Conservation (phyloP, 768 basidiomycete genomes). For the Auricularia sp. region DNA sequence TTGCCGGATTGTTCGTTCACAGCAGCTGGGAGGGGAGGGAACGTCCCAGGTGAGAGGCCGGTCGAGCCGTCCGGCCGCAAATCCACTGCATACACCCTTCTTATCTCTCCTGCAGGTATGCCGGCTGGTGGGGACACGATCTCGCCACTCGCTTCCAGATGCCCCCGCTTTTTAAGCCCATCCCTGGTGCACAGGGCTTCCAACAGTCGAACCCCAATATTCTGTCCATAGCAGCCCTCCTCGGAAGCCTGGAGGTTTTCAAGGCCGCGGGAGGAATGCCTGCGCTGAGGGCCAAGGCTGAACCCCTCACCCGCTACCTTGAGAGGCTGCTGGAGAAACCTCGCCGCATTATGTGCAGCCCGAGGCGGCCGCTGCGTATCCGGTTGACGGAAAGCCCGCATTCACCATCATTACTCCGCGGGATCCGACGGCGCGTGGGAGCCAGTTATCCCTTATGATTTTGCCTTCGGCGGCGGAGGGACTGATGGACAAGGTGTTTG, state of each 20-base stretch:
- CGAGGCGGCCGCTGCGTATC: slow-evolving; percentile 22
- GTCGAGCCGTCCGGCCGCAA: neutral
- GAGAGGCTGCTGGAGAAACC: slow-evolving; percentile 47
- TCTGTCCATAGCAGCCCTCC: slow-evolving; percentile 65
- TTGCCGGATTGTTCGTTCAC: slow-evolving; percentile 88
- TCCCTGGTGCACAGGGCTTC: slow-evolving; percentile 86
- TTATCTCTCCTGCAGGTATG: slow-evolving; percentile 41
- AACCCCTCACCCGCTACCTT: slow-evolving; percentile 60
- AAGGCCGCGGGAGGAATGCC: slow-evolving; percentile 67
- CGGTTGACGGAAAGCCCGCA: slow-evolving; percentile 26
- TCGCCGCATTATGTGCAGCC: slow-evolving; percentile 56
- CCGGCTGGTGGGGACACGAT: slow-evolving; percentile 99
- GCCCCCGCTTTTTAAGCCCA: slow-evolving; percentile 74
- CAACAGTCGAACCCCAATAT: slow-evolving; percentile 93
- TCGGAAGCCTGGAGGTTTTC: slow-evolving; percentile 77
- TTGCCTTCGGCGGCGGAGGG: slow-evolving; percentile 44
- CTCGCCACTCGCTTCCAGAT: slow-evolving; percentile 80
- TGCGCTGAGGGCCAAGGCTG: slow-evolving; percentile 57
- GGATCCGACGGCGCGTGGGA: slow-evolving; percentile 58
- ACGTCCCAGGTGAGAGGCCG: slow-evolving; percentile 48
- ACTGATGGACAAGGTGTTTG: slow-evolving; percentile 63
- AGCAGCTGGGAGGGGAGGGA: slow-evolving; percentile 62
- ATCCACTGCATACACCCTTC: slow-evolving; percentile 1
- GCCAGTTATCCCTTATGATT: slow-evolving; percentile 82
- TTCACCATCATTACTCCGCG: slow-evolving; percentile 93